Conservation (phyloP, 805 yeast species). For the Saturnispora serradocipensis region DNA sequence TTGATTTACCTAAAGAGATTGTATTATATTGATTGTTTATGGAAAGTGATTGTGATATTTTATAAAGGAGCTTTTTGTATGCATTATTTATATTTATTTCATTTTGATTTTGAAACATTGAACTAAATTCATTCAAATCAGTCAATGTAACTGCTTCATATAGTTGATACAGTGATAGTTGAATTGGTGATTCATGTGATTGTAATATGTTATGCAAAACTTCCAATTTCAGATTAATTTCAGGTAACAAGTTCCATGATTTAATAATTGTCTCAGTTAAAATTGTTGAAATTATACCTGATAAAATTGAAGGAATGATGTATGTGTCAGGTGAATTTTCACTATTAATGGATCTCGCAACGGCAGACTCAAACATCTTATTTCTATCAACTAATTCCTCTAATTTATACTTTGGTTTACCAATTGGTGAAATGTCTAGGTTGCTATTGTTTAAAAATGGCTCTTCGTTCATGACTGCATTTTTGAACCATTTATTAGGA, state of each 20-base stretch:
- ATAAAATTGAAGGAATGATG: conserved; percentile 25
- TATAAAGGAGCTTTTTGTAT: conserved; percentile 19
- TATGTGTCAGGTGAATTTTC: conserved; percentile 20
- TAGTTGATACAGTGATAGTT: conserved; percentile 31
- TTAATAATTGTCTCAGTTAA: conserved; percentile 20
- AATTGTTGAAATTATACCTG: conserved; percentile 23
- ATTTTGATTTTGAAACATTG: conserved; percentile 17
- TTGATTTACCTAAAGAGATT: conserved; percentile 20
- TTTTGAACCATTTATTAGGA: conserved; percentile 30
- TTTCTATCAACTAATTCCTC: conserved; percentile 25
- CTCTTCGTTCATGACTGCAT: conserved; percentile 24
- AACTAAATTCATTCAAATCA: conserved; percentile 24
- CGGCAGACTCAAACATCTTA: conserved; percentile 22
- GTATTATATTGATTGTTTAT: conserved; percentile 24
- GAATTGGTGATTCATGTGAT: conserved; percentile 32
- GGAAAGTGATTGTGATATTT: conserved; percentile 14
- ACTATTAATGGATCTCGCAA: conserved; percentile 16
- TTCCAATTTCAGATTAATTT: conserved; percentile 28
- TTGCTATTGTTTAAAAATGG: conserved; percentile 10
- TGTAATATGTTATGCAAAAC: conserved; percentile 28
- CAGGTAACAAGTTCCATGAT: conserved; percentile 27
- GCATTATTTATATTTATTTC: conserved; percentile 18
- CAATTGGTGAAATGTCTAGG: conserved; percentile 20
- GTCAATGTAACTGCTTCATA: conserved; percentile 28
- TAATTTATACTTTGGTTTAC: conserved; percentile 26